A percentile compares a stretch with the other conserved stretches of the same genome.
These are phyloP conservation scores for Pseudocercospora macadamiae DNA, from an alignment of 2,329 filamentous ascomycete genomes.

Conservation along the genomic window DNA sequence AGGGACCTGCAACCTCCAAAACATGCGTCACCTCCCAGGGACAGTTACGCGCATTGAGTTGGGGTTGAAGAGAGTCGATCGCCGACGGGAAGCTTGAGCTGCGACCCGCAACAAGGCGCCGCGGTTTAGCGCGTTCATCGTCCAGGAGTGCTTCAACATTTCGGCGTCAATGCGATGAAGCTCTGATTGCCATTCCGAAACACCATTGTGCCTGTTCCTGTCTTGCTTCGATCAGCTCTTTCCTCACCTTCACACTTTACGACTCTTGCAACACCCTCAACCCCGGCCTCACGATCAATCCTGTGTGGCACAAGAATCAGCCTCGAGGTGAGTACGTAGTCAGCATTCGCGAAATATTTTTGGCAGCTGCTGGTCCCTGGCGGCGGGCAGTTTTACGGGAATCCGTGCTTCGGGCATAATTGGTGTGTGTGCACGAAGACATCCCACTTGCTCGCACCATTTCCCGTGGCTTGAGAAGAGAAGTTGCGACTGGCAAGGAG, in stretches of 20 bases:
- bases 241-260: not conserved
- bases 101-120: conserved; percentile 11
- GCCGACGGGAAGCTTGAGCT: conserved; percentile 20
- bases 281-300: not conserved
- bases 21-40: conserved; percentile 12
- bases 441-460: not conserved
- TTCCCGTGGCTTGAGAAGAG: not conserved
- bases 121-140: conserved; percentile 11
- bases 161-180: conserved; percentile 5
- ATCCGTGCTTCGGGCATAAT: conserved; percentile 2
- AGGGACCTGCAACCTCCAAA: not conserved
- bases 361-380: conserved; percentile 2
- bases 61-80: conserved; percentile 19
- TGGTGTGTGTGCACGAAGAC: not conserved
- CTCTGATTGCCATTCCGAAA: conserved; percentile 11
- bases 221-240: not conserved
- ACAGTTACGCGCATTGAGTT: conserved; percentile 1
- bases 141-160: conserved; percentile 16
- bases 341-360: conserved; percentile 10
- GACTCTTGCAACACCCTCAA: conserved; percentile 6
- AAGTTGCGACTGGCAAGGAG: not conserved
- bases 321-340: conserved; percentile 17
- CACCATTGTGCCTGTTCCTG: not conserved
- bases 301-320: conserved; percentile 4
- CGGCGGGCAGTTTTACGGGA: conserved; percentile 3